Evolutionary conservation across 2,329 filamentous ascomycete genomes (phyloP), one percentile per base, ranked within the genome.

Genomic region (Penicillium hesseltinei): DNA sequence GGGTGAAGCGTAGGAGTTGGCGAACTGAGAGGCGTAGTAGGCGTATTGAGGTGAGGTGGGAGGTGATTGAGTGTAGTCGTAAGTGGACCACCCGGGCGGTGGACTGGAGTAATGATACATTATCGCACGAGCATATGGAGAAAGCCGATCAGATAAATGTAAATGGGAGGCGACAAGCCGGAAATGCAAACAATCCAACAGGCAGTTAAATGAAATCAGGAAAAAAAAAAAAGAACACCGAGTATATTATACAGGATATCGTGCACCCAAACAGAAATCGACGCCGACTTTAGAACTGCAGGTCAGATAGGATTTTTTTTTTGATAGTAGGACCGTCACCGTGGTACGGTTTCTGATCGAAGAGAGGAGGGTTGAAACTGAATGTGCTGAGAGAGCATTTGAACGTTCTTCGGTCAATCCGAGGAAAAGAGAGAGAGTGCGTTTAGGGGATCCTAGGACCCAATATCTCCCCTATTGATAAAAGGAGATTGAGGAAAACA

Each of bases 1-100:
- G 7, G 75, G 81, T 40, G 82, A 81, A 51, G 75, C 67, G 43
- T 75, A 77, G 61, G 81, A 75, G 58, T 75, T 75, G 61, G 77
- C 78, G 67, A 82, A 81, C 61, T 81, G 80, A 9, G 82, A 81
- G 71, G 82, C 81, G 76, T 85, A 85, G 63, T 77, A 76, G 56
- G 71, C 65, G 68, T 78, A 78, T 59, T 75, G 78, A 21, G 82
- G 81, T 54, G 82, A 83, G 54, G 81, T 77, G 23, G 80, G 78
- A 51, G 80, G 76, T 38, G 75, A 74, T 60, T 76, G 77, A 56
- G 75, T 75, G 68, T 81, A 81, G 62, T 80, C 75, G 73, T 78
- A 80, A 56, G 72, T 66, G 60, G 76, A 74, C 73, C 79, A 82
- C 70, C 77, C 76, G 53, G 76, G 76, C 44, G 78, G 76, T 68